A percentile compares a stretch with the other conserved stretches of the same genome.
Evolutionary conservation across 1,284 basidiomycete genomes (phyloP).

Genomic region (Hypsizygus ulmarius): DNA sequence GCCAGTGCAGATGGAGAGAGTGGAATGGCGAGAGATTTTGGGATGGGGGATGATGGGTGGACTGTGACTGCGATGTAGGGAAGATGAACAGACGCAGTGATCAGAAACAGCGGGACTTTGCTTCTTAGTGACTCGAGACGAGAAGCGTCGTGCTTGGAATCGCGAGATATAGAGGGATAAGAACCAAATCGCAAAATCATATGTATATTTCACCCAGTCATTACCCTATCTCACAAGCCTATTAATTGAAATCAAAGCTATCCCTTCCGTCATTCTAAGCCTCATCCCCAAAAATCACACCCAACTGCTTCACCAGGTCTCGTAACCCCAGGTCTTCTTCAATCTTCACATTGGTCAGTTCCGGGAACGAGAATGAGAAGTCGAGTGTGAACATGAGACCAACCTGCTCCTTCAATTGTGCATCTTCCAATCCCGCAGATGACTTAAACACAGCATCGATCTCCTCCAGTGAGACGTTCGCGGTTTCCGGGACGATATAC

Average conservation of each 20-base stretch:
- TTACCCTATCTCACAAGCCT: neutral
- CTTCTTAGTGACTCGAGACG: neutral
- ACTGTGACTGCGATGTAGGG: slow-evolving; percentile 14
- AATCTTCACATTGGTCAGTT: slow-evolving; percentile 21
- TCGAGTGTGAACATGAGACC: slow-evolving; percentile 8
- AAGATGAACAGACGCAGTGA: neutral
- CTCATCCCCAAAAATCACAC: neutral
- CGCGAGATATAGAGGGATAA: too few species aligned
- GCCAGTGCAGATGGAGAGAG: slow-evolving; percentile 13
- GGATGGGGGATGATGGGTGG: slow-evolving; percentile 22
- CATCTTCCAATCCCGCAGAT: slow-evolving; percentile 55
- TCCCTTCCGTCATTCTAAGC: neutral
- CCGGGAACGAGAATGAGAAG: neutral
- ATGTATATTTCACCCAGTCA: neutral
- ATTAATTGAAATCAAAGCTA: neutral
- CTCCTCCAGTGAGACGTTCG: slow-evolving; percentile 72
- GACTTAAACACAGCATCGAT: slow-evolving; percentile 68
- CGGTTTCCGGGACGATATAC: slow-evolving; percentile 71
- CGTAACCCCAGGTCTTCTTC: slow-evolving; percentile 31
- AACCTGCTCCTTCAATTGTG: slow-evolving; percentile 46
- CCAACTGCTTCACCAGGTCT: slow-evolving; percentile 23
- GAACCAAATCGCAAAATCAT: too few species aligned
- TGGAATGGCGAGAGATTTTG: slow-evolving; percentile 19
- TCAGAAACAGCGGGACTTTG: neutral
- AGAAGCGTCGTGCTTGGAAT: neutral